Evolutionary conservation across 1,284 basidiomycete genomes (phyloP), one percentile per base, ranked within the genome.

Genomic region (Ganoderma boninense): DNA sequence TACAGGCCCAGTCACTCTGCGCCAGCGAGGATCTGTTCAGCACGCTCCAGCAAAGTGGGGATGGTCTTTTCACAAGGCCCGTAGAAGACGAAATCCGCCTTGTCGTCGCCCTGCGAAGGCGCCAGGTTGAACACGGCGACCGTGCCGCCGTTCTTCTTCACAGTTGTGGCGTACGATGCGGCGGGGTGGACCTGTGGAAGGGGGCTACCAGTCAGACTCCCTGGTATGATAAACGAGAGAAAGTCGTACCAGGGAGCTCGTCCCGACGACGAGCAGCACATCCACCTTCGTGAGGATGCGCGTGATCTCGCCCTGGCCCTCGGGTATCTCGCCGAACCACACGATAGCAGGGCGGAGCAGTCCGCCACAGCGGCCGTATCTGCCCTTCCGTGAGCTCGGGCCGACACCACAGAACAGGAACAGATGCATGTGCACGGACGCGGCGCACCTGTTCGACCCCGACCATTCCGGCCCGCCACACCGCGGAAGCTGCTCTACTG

Each of bases 341-440:
- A 90, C 87, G 10, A 90, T 88, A 3, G 84, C 87, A 13, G 89
- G 89, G 52, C 89, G 81, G 1, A 85, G 80, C 26, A 91, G 80
- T 0, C 78, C 81, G 8, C 81, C 82, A 71, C 88, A 90, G 11
- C 59, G 59, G 8, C 59, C 59, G n/a, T 60, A 60, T 7, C 59
- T 60, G 16, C 18, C 26, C 38, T 64, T 81, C 8, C n/a, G 2
- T 60, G 38, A 60, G 59, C 38, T 42, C n/a, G n/a, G n/a, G n/a
- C n/a, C 38, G 26, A 60, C 3, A 4, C 38, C 38, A 23, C 35
- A 20, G 18, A 23, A 42, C 38, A 42, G 59, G n/a, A n/a, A n/a
- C n/a, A n/a, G n/a, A n/a, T n/a, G n/a, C n/a, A n/a, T n/a, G n/a
- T n/a, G n/a, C n/a, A 60, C 42, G 18, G 20, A 20, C 40, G 4